These are phyloP conservation scores for Phaseolus lunatus DNA, from an alignment of 306 rosid genomes.

Conservation along the genomic window DNA sequence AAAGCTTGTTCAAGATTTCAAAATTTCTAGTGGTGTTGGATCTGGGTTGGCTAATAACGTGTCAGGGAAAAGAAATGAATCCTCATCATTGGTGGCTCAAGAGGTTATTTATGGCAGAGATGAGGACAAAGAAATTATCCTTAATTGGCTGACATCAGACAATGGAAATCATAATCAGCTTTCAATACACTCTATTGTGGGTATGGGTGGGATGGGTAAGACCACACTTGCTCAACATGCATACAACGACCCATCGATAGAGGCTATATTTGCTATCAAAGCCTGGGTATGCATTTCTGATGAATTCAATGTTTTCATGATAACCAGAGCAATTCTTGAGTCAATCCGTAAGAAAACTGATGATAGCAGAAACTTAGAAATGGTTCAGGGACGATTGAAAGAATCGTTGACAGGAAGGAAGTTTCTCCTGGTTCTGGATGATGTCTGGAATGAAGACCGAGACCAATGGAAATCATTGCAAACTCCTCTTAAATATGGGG, in stretches of 20 bases:
- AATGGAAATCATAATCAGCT: too few species aligned
- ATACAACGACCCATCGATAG: not conserved
- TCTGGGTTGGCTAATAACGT: too few species aligned
- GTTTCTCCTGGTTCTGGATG: not conserved
- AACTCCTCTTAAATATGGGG: not conserved
- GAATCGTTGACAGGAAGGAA: not conserved
- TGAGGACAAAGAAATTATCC: too few species aligned
- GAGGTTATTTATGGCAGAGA: too few species aligned
- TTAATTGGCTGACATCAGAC: too few species aligned
- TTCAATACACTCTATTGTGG: too few species aligned
- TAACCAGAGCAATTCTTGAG: not conserved
- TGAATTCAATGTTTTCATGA: not conserved
- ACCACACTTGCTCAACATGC: constrained; percentile 18
- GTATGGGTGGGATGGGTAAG: constrained; percentile 5
- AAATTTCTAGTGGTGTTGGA: too few species aligned
- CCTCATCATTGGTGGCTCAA: too few species aligned
- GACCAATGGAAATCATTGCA: not conserved
- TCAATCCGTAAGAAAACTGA: not conserved
- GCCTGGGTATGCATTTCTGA: not conserved
- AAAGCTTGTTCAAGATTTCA: too few species aligned
- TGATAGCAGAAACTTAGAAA: not conserved
- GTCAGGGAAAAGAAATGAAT: too few species aligned
- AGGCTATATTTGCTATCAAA: not conserved
- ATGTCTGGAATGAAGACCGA: not conserved
- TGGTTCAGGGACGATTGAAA: not conserved